Base-by-base conservation (phyloP, 2,329 filamentous ascomycete genomes). In the Paraphoma sp. region DNA sequence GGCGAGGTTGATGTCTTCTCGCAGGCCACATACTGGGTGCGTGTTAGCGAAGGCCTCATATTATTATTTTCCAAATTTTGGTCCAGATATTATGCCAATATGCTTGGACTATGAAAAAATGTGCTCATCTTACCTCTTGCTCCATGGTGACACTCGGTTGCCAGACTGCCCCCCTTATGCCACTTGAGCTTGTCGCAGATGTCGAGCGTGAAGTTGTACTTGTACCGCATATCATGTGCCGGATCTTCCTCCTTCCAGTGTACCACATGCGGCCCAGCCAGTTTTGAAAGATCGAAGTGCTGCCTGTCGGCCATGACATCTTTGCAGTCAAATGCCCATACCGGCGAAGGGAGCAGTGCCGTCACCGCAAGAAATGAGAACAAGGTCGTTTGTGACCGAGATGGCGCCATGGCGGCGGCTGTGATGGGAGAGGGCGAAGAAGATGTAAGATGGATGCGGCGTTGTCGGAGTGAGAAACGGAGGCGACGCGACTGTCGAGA, bases 141-240 rank as follows among this genome's bases (percentile, higher is more conserved):
- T 41, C 87, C 88, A 45, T 84, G 83, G 0, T 87, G 88, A 72
- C 92, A 96, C 68, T 88, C 80, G 38, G 6, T 81, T 76, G 63
- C 84, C 82, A 16, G 80, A 78, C 53, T 57, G 2, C 59, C 67
- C 1, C 84, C 84, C 43, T 85, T 86, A 48, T 82, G 84, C 72
- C 85, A 84, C 74, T 86, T 85, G 62, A 97, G 78, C 6, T 86
- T 82, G 50, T 81, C 78, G 79, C 92, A 96, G 47, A 96, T 82
- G 68, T 96, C 90, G 54, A 96, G 73, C 0, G 91, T 93, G 76
- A 92, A 96, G 43, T 91, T 94, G 28, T 87, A 92, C 75, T 95
- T 95, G 57, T 81, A 82, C 29, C 85, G 80, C 14, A 81, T 81
- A 14, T 81, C 83, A 17, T 83, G 82, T 7, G 69, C 70, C 8